Evolutionary conservation across 768 basidiomycete species (phyloP).

Genomic region (Tephrocybe rancida): DNA sequence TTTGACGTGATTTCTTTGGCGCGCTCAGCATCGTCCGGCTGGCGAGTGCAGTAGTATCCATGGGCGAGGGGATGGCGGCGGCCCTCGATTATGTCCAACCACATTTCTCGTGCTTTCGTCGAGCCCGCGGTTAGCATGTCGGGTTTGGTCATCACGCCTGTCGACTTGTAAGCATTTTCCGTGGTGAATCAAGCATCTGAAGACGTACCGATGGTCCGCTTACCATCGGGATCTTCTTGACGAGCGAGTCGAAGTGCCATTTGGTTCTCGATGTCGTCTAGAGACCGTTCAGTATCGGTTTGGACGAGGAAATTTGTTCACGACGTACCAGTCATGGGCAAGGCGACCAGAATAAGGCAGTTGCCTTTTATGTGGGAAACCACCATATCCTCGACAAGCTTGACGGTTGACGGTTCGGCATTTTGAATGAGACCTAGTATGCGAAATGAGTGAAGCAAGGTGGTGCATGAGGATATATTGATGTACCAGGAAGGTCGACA

Average conservation of each 20-base stretch:
- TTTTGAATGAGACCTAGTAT: slow-evolving; percentile 61
- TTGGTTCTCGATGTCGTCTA: slow-evolving; percentile 74
- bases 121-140: slow-evolving; percentile 53
- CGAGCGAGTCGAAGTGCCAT: slow-evolving; percentile 55
- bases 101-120: slow-evolving; percentile 38
- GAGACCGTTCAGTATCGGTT: neutral
- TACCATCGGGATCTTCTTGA: slow-evolving; percentile 51
- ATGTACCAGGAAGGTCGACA: slow-evolving; percentile 55
- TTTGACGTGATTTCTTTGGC: slow-evolving; percentile 31
- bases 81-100: slow-evolving; percentile 57
- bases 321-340: slow-evolving; percentile 62
- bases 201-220: slow-evolving; percentile 63
- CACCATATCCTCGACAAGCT: slow-evolving; percentile 51
- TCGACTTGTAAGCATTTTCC: neutral
- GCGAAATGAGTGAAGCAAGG: slow-evolving; percentile 15
- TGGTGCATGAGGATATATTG: slow-evolving; percentile 12
- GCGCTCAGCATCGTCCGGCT: slow-evolving; percentile 62
- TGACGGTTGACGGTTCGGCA: slow-evolving; percentile 36
- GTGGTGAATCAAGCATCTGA: neutral
- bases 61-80: slow-evolving; percentile 46
- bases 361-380: slow-evolving; percentile 51
- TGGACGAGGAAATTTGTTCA: neutral
- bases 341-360: slow-evolving; percentile 64
- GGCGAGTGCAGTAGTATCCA: slow-evolving; percentile 69
- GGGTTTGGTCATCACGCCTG: slow-evolving; percentile 74